Evolutionary conservation across 225 moss, liverwort and hornwort genomes (phyloP).

Genomic region (Straminergon stramineum): DNA sequence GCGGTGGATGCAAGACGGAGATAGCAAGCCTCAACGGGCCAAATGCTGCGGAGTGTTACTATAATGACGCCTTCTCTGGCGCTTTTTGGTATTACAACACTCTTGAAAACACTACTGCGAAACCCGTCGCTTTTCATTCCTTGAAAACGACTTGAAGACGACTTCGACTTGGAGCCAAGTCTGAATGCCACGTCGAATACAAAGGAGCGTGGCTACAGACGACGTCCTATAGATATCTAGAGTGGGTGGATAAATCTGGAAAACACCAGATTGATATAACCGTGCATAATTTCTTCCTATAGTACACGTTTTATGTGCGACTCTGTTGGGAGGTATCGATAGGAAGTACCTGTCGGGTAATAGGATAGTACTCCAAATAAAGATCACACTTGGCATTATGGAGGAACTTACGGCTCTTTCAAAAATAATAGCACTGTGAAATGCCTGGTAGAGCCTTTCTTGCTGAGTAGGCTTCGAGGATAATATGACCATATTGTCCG

Average conservation of each 20-base stretch:
- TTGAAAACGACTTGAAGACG: no score
- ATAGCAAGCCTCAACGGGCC: rapidly evolving
- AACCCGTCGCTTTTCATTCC: no score
- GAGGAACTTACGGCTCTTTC: no score
- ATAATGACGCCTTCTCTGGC: not conserved
- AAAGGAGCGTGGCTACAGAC: not conserved
- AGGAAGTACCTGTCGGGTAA: not conserved
- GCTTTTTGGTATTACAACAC: not conserved
- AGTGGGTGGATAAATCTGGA: not conserved
- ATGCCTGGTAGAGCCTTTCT: no score
- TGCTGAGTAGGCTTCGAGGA: no score
- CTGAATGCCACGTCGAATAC: no score
- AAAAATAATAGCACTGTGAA: no score
- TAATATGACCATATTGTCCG: no score
- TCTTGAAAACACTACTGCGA: no score
- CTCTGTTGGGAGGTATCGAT: not conserved
- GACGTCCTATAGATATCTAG: not conserved
- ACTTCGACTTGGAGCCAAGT: not conserved
- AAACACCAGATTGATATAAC: not conserved
- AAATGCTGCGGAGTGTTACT: not conserved
- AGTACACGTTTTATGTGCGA: not conserved
- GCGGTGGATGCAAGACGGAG: not conserved
- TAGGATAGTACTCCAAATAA: not conserved
- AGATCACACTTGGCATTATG: no score
- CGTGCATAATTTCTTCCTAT: not conserved